Base-by-base conservation (phyloP, 2,329 filamentous ascomycete species). In the Ascosphaera aggregata region DNA sequence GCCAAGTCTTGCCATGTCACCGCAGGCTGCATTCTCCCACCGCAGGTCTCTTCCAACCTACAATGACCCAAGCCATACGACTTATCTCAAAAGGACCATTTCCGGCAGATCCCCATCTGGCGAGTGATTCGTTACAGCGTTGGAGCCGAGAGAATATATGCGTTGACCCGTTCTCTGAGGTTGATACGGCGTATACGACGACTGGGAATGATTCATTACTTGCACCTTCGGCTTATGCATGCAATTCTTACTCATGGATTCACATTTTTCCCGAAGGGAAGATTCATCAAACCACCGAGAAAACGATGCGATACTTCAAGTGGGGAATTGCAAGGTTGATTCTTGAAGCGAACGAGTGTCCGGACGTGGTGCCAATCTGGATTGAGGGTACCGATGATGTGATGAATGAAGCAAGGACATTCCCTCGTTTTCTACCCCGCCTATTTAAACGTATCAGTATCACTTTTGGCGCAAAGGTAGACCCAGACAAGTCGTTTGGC, bases 251-350 rank as follows among this genome's bases (percentile, higher is more conserved):
- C 54, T 71, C 73, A 35, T 98, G 89, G 89, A 64, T 98, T 3
- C 89, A 98, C 56, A 77, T 95, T 40, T 95, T 95, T 56, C 89
- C 89, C 9, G 89, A 98, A 59, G 89, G 84, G 37, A 82, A 80
- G 56, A 82, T 93, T 36, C 85, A 95, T 57, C 89, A 98, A 59
- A 75, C 82, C 46, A 69, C 77, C 1, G 63, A 73, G 34, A 73
- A 74, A 48, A 72, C 76, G 5, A 76, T 95, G 65, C 78, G 89
- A 20, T 98, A 98, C 60, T 95, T 95, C 70, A 94, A 93, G 62
- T 98, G 89, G 89, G 89, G 89, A 1, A 67, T 95, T 1, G 82
- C 86, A 4, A 73, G 89, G 2, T 66, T 95, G 42, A 89, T 98
- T 42, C 71, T 98, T 36, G 89, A 98, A 57, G 72, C 77, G 36